Base-by-base conservation (phyloP, 169 alveolate genomes). In the Eimeria tenella region DNA sequence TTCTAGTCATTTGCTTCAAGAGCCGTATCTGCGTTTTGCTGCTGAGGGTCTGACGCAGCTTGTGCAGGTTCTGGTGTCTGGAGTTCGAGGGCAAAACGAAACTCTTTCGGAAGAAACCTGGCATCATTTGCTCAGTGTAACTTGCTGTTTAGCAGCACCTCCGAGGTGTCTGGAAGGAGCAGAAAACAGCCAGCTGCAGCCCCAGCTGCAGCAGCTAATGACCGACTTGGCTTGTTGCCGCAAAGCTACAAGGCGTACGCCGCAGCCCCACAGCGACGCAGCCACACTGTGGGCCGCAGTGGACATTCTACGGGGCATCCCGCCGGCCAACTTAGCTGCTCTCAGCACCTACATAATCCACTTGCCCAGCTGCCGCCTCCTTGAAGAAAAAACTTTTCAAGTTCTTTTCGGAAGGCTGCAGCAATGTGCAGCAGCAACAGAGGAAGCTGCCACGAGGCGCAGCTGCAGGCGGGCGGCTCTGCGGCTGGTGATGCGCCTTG, bases 371-470 rank as follows among this genome's bases (percentile, higher is more conserved):
- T 23, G 10, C 42, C 60, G 79, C 60, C 11, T 83, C 21, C 42
- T 53, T n/a, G 79, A 83, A 42, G 91, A 83, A 60, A 31, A n/a
- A 21, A 60, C 91, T 3, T 83, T 56, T 10, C 42, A 83, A 4
- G 31, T 60, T 13, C 17, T 62, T 1, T 25, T 25, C 31, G 62
- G 9, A 23, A 83, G 31, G 79, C 79, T 83, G 56, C 79, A 83
- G 15, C 65, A 83, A 53, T 49, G 56, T 83, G 56, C 91, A 5
- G 56, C 91, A 62, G 91, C 91, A 83, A 83, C 91, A 8, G 79
- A 83, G 17, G 31, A 52, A 11, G 68, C 60, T 25, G 77, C 63
- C 25, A 83, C 91, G 4, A 10, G 91, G n/a, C 15, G 63, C 15
- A 21, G 49, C 13, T 5, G 62, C 25, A 60, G 74, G 50, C 63